These are phyloP conservation scores for Begonia masoniana DNA, from an alignment of 306 rosid species.

Conservation along the genomic window DNA sequence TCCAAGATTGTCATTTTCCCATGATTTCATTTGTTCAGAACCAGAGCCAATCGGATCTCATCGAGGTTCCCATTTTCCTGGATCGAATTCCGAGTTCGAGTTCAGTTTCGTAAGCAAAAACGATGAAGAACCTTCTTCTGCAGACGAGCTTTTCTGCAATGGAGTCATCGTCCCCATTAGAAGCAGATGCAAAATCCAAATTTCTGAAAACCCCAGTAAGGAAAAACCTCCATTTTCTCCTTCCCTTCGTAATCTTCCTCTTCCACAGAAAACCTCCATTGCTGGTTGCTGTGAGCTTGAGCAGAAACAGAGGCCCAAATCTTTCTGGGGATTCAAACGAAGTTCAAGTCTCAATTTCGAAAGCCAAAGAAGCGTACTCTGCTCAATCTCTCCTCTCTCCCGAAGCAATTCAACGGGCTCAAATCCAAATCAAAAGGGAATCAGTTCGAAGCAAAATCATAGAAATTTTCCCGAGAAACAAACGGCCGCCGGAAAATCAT, in stretches of 20 bases:
- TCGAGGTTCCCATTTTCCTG: constrained; percentile 8
- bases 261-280: background rate
- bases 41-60: background rate
- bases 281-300: constrained; percentile 15
- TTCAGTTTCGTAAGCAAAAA: constrained; percentile 32
- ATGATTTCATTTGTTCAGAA: constrained; percentile 13
- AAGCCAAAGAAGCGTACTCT: constrained; percentile 27
- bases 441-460: constrained; percentile 20
- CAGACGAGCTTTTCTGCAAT: constrained; percentile 85
- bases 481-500: constrained; percentile 13
- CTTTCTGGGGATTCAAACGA: constrained; percentile 88
- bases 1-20: constrained; percentile 69
- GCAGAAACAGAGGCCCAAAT: constrained; percentile 38
- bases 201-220: background rate
- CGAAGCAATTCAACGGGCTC: constrained; percentile 80
- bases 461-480: constrained; percentile 25
- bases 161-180: constrained; percentile 62
- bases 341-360: constrained; percentile 70
- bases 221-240: constrained; percentile 7
- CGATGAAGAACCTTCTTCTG: constrained; percentile 40
- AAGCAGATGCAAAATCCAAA: constrained; percentile 13
- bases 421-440: constrained; percentile 32
- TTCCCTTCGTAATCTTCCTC: constrained; percentile 41
- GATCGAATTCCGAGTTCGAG: constrained; percentile 60
- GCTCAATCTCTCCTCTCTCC: constrained; percentile 45